These are phyloP conservation scores for Harringtonia lauricola DNA, from an alignment of 2,329 filamentous ascomycete genomes.

Conservation along the genomic window DNA sequence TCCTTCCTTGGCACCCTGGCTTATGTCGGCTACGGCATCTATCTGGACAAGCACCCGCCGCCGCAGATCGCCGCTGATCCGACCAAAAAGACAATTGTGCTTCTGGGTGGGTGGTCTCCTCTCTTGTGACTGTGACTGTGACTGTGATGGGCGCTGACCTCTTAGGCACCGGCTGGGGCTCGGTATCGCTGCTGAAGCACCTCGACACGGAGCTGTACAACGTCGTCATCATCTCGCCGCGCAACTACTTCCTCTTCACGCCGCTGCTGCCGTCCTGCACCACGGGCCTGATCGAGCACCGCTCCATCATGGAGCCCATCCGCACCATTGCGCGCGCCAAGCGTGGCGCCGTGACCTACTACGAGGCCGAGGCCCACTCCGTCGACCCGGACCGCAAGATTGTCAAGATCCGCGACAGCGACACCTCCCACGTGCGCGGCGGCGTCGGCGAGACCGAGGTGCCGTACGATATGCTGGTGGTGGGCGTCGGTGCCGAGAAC, in stretches of 20 bases:
- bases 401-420: constrained; percentile 80
- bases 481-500: constrained; percentile 96
- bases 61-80: constrained; percentile 74
- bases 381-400: constrained; percentile 88
- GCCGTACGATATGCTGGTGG: constrained; percentile 94
- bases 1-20: constrained; percentile 57
- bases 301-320: constrained; percentile 98
- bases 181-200: constrained; percentile 94
- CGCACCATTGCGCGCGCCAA: constrained; percentile 94
- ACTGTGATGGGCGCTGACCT: constrained; percentile 10
- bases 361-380: constrained; percentile 94
- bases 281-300: constrained; percentile 93
- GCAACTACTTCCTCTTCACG: constrained; percentile 99
- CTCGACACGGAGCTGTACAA: constrained; percentile 99
- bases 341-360: constrained; percentile 87
- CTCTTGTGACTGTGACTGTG: constrained; percentile 8
- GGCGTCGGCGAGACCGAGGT: constrained; percentile 74
- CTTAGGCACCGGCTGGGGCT: constrained; percentile 86
- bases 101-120: constrained; percentile 58
- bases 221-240: constrained; percentile 91
- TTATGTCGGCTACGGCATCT: constrained; percentile 72
- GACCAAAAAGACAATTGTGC: constrained; percentile 90
- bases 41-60: constrained; percentile 66
- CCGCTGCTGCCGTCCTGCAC: constrained; percentile 95
- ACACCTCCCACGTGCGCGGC: constrained; percentile 89